These are phyloP conservation scores for Mucor irregularis DNA, from an alignment of 371 early-diverging fungal genomes.

Conservation along the genomic window DNA sequence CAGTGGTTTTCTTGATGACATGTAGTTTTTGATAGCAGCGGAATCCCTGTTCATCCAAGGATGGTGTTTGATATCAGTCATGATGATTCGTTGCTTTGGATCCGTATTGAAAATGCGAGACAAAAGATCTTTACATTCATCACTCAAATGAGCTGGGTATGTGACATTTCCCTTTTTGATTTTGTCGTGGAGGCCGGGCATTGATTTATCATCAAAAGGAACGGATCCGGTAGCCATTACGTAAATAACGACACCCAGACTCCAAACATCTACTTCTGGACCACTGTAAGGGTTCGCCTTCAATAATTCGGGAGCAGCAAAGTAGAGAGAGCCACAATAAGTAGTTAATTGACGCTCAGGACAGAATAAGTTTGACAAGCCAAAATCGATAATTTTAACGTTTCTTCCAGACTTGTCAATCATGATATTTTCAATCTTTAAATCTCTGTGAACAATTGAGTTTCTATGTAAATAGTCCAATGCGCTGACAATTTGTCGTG, in stretches of 20 bases:
- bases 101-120: conserved; percentile 78
- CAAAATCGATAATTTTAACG: conserved; percentile 95
- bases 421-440: conserved; percentile 97
- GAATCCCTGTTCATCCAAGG: conserved; percentile 85
- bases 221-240: conserved; percentile 94
- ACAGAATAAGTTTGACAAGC: conserved; percentile 90
- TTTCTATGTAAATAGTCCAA: conserved; percentile 93
- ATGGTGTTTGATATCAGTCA: conserved; percentile 77
- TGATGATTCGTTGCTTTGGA: conserved; percentile 69
- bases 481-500: conserved; percentile 93
- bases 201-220: conserved; percentile 95
- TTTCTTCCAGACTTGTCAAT: conserved; percentile 83
- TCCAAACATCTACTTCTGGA: conserved; percentile 97
- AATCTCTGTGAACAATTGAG: conserved; percentile 95
- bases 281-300: conserved; percentile 88
- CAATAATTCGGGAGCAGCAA: conserved; percentile 96
- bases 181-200: conserved; percentile 90
- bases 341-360: conserved; percentile 82
- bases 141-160: conserved; percentile 82
- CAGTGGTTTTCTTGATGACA: conserved; percentile 72
- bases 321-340: conserved; percentile 95
- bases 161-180: conserved; percentile 84
- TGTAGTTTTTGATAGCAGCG: conserved; percentile 58
- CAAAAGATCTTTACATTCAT: conserved; percentile 77
- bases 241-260: conserved; percentile 94